A percentile compares a stretch with the other conserved stretches of the same genome.
Conservation (phyloP, 208 protist species). For the Phytomonas serpens region DNA sequence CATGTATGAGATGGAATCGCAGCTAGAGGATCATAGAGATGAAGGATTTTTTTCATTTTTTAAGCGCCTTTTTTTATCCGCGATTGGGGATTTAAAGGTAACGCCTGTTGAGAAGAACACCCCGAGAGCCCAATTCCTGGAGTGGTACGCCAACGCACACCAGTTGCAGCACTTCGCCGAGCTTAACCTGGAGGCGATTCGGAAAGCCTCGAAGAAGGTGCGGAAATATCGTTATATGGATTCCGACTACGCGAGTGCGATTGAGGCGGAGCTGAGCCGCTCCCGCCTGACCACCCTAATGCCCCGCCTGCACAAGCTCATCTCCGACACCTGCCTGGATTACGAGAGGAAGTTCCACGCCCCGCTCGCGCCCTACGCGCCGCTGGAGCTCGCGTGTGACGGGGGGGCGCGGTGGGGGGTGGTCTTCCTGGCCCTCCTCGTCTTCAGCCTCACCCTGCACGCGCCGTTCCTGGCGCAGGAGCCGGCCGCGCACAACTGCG, state of each 20-base stretch:
- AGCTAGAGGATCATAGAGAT: conserved; percentile 14
- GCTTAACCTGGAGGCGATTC: conserved; percentile 82
- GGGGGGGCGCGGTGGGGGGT: conserved; percentile 74
- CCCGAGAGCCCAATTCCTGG: conserved; percentile 62
- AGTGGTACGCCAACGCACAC: conserved; percentile 85
- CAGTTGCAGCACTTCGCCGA: conserved; percentile 88
- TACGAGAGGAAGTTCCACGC: conserved; percentile 84
- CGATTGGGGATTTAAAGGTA: conserved; percentile 77
- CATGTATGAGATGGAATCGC: conserved; percentile 24
- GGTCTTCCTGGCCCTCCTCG: conserved; percentile 56
- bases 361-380: conserved; percentile 73
- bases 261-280: conserved; percentile 67
- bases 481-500: conserved; percentile 81
- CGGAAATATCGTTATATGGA: conserved; percentile 74
- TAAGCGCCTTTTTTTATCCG: conserved; percentile 58
- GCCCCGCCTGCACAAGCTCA: conserved; percentile 59
- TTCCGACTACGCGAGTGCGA: conserved; percentile 55
- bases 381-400: conserved; percentile 54
- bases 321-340: conserved; percentile 55
- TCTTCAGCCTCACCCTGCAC: conserved; percentile 58
- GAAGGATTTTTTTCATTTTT: conserved; percentile 26
- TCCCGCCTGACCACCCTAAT: conserved; percentile 65
- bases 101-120: conserved; percentile 43
- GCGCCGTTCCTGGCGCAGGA: conserved; percentile 56
- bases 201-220: conserved; percentile 83